Evolutionary conservation across 139 green algal genomes (phyloP).

Genomic region (Yamagishiella unicocca): DNA sequence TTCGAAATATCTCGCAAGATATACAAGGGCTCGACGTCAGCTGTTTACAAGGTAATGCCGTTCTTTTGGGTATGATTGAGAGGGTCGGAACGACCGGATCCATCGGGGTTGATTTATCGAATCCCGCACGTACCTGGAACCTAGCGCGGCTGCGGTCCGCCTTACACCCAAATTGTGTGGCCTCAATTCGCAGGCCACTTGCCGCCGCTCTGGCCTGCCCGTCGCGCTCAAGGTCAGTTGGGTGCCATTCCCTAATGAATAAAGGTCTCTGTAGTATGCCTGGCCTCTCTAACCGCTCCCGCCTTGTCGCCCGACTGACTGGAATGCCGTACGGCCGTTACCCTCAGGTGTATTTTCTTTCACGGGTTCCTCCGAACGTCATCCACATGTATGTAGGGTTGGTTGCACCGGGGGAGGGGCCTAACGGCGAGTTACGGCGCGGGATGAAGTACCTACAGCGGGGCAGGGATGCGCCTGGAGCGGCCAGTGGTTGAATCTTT

Average conservation of each 20-base stretch:
- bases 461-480: too few relatives aligned
- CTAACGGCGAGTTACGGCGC: too few relatives aligned
- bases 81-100: background rate
- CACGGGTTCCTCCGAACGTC: constrained; percentile 1
- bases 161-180: background rate
- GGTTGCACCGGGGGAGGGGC: too few relatives aligned
- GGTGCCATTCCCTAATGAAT: background rate
- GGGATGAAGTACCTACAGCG: too few relatives aligned
- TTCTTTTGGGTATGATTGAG: background rate
- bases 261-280: too few relatives aligned
- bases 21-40: constrained; percentile 17
- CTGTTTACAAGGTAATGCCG: constrained; percentile 12
- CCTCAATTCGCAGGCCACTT: background rate
- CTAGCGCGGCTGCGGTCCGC: background rate
- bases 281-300: too few relatives aligned
- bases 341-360: constrained; percentile 29
- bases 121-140: background rate
- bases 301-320: background rate
- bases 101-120: background rate
- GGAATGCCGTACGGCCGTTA: too few relatives aligned
- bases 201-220: background rate
- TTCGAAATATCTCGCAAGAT: background rate
- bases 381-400: constrained; percentile 44
- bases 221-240: constrained; percentile 44
- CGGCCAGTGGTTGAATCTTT: too few relatives aligned